These are phyloP conservation scores for Colletotrichum siamense DNA, from an alignment of 2,329 filamentous ascomycete species.

Conservation along the genomic window DNA sequence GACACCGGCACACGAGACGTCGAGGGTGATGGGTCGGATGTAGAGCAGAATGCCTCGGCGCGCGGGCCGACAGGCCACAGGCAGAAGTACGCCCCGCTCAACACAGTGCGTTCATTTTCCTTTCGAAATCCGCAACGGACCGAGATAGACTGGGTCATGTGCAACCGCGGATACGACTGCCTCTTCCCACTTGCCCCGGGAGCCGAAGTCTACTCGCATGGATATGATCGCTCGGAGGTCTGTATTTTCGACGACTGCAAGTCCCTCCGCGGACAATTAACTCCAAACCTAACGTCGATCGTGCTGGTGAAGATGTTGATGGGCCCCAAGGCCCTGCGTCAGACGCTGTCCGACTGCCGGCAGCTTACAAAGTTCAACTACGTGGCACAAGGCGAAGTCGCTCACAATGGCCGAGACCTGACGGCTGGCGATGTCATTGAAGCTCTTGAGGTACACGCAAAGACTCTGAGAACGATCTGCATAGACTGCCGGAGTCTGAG, in stretches of 20 bases:
- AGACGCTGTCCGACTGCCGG: background rate
- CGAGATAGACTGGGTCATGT: background rate
- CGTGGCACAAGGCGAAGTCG: background rate
- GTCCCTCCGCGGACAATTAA: background rate
- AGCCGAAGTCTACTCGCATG: background rate
- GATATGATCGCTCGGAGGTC: background rate
- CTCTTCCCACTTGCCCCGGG: background rate
- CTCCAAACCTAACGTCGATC: background rate
- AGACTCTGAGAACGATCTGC: background rate
- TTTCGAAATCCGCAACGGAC: background rate
- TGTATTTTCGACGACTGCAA: background rate
- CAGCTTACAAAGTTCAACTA: background rate
- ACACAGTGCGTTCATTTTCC: background rate
- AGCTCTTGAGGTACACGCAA: background rate
- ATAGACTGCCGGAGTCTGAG: background rate
- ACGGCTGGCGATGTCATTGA: background rate
- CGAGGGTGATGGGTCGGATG: background rate
- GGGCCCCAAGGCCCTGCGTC: background rate
- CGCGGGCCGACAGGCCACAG: background rate
- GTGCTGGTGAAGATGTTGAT: background rate
- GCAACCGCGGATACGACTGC: background rate
- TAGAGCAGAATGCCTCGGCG: background rate
- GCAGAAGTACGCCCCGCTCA: background rate
- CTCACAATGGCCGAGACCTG: background rate
- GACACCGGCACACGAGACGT: background rate